A percentile compares a stretch with the other conserved stretches of the same genome.
These are phyloP conservation scores for Curvularia verruculosa DNA, from an alignment of 2,329 filamentous ascomycete genomes.

Conservation along the genomic window DNA sequence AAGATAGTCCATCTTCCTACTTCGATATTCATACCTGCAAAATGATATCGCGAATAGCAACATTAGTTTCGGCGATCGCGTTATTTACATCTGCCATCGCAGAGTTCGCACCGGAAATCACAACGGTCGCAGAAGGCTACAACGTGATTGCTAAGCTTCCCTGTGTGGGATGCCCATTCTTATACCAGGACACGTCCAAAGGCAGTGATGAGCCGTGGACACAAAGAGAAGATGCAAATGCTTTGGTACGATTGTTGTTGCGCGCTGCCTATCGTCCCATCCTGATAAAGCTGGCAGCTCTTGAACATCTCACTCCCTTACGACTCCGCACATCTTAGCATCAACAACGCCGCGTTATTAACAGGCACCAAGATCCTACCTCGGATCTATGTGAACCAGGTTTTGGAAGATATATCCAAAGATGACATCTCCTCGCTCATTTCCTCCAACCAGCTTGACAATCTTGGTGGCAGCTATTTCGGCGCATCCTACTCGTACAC, in stretches of 20 bases:
- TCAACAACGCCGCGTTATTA: conserved; percentile 37
- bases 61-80: conserved; percentile 4
- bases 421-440: conserved; percentile 24
- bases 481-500: conserved; percentile 41
- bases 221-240: conserved; percentile 34
- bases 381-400: conserved; percentile 38
- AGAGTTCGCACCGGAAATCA: conserved; percentile 40
- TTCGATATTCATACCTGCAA: background rate
- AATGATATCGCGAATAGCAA: conserved; percentile 26
- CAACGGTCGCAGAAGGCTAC: conserved; percentile 38
- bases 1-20: conserved; percentile 3
- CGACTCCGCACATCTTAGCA: conserved; percentile 28
- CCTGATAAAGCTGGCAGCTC: conserved; percentile 19
- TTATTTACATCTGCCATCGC: conserved; percentile 14
- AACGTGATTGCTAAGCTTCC: conserved; percentile 43
- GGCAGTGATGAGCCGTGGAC: conserved; percentile 35
- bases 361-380: conserved; percentile 27
- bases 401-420: conserved; percentile 29
- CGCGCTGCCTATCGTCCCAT: background rate
- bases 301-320: conserved; percentile 42
- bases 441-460: conserved; percentile 30
- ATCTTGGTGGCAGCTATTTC: conserved; percentile 30
- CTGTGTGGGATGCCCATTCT: conserved; percentile 41
- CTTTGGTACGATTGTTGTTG: conserved; percentile 23
- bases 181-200: conserved; percentile 39